Base-by-base conservation (phyloP, 805 yeast genomes). In the Pichia manshurica region DNA sequence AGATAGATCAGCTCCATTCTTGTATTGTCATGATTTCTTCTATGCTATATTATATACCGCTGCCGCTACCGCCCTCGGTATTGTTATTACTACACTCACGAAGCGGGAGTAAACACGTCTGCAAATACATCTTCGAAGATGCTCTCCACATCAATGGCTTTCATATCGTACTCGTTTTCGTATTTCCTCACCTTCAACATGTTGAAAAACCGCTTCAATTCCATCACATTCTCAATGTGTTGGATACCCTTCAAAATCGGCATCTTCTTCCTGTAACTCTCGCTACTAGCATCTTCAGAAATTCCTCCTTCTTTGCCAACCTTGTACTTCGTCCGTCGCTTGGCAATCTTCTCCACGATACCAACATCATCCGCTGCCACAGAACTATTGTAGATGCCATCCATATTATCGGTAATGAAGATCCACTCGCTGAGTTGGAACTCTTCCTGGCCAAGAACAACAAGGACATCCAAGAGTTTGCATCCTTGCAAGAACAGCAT, bases 341-440 rank as follows among this genome's bases (percentile, higher is more conserved):
- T 54, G 17, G 63, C 51, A 5, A 66, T 55, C 47, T 57, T 58
- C 39, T 65, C 72, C 36, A 66, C 60, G 16, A 76, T 56, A 28
- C 66, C 64, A 13, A 75, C 53, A 12, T 59, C 61, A 15, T 44
- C 41, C 5, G 35, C 47, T 10, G 7, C 29, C 7, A 25, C 29
- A 17, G 41, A 32, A 3, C 40, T 22, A 5, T 60, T 50, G 38
- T 56, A 63, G 25, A 64, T 61, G 1, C 66, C 67, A 48, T 65
- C 68, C 1, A 62, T 51, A 4, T 61, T 80, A 56, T 84, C 87
- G 23, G 81, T 73, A 10, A 91, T 77, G 59, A 88, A 93, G 2
- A 93, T 68, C 98, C 98, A 91, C 57, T 88, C 93, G 52, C 78
- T 60, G 63, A 78, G 59, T 64, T 81, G 82, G 70, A 91, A 74